Conservation (phyloP, 2,329 filamentous ascomycete species). For the Penicillium sp. region DNA sequence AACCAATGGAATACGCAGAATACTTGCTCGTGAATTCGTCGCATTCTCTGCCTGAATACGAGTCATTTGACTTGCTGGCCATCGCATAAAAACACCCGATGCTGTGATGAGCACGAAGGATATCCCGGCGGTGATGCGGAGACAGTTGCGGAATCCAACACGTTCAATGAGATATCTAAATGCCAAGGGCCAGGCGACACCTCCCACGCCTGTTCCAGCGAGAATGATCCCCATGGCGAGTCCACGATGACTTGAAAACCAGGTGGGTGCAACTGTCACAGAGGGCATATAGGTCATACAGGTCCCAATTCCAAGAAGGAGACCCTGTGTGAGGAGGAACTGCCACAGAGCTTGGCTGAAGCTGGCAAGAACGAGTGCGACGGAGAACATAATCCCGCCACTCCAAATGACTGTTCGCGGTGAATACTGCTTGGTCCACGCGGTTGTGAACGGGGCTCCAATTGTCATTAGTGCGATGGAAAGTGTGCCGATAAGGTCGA, state of each 20-base stretch:
- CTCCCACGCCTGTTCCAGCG: constrained; percentile 38
- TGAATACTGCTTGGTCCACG: constrained; percentile 34
- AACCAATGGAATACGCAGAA: constrained; percentile 29
- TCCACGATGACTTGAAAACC: constrained; percentile 34
- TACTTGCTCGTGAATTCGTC: constrained; percentile 10
- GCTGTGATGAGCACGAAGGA: constrained; percentile 28
- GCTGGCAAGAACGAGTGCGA: constrained; percentile 30
- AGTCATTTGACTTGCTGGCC: constrained; percentile 21
- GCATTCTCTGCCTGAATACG: constrained; percentile 18
- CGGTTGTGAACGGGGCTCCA: constrained; percentile 32
- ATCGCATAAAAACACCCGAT: constrained; percentile 25
- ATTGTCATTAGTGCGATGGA: constrained; percentile 36
- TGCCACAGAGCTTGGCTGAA: constrained; percentile 34
- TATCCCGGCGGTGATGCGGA: constrained; percentile 33
- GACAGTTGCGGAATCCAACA: constrained; percentile 37
- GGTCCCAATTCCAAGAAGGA: constrained; percentile 36
- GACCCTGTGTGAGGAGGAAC: constrained; percentile 33
- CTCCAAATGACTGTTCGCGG: constrained; percentile 28
- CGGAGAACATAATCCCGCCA: constrained; percentile 29
- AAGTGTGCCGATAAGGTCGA: constrained; percentile 40
- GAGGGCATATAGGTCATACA: constrained; percentile 38
- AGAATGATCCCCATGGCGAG: constrained; percentile 40
- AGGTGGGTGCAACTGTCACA: constrained; percentile 37
- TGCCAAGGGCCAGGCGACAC: constrained; percentile 35
- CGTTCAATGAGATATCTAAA: constrained; percentile 28